Evolutionary conservation across 495 filamentous ascomycete genomes (phyloP).

Genomic region (Tuber magnatum): DNA sequence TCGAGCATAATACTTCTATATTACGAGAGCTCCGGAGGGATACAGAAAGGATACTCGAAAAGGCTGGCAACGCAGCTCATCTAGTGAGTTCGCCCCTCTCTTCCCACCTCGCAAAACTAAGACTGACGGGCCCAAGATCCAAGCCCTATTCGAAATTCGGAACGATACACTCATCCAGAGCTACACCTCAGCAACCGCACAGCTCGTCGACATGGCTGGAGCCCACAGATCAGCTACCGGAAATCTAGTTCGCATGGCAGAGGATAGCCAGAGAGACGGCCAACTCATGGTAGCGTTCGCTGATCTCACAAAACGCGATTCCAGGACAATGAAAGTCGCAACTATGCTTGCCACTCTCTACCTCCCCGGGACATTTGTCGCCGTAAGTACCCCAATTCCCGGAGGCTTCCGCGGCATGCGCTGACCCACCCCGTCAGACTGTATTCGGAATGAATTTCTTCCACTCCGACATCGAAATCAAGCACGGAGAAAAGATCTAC

Average conservation of each 20-base stretch:
- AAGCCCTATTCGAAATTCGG: constrained; percentile 16
- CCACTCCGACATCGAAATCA: constrained; percentile 2
- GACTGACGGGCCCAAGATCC: background rate
- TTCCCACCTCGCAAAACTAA: background rate
- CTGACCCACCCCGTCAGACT: constrained; percentile 7
- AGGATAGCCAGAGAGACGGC: background rate
- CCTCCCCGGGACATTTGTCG: constrained; percentile 22
- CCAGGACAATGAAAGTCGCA: constrained; percentile 13
- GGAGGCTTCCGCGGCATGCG: background rate
- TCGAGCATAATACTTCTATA: background rate
- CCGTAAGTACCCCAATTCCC: constrained; percentile 6
- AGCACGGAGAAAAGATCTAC: background rate
- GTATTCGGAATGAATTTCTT: constrained; percentile 15
- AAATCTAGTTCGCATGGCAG: background rate
- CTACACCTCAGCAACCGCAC: constrained; percentile 3
- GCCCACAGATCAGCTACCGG: too few relatives aligned
- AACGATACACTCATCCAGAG: constrained; percentile 13
- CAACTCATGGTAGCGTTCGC: constrained; percentile 13
- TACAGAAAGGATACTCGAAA: constrained; percentile 3
- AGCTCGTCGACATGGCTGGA: background rate
- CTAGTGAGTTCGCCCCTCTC: background rate
- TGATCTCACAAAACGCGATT: constrained; percentile 13
- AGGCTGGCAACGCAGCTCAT: background rate
- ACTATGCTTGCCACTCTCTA: constrained; percentile 21
- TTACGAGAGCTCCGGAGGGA: constrained; percentile 7